Percentiles rank a stretch among this genome's conserved stretches.
phyloP scores from a whole-genome alignment of 2,329 filamentous ascomycete species.

The Fusarium ambrosium region DNA sequence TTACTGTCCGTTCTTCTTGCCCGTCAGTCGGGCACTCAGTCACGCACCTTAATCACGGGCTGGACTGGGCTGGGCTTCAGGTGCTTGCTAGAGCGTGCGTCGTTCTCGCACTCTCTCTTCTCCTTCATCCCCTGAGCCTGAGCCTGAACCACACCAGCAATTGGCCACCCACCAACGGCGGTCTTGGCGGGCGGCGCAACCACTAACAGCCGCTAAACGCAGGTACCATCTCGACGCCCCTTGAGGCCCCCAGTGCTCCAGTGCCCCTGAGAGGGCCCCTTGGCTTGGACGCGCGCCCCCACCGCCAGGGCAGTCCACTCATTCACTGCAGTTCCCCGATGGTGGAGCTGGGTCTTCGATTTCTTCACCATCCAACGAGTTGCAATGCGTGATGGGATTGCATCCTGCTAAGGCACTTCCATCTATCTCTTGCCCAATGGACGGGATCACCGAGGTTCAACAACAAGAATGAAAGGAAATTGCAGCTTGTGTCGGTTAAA shows the following conservation, averaged over 20 bases:
- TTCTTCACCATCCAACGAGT: slow-evolving; percentile 10
- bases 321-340: slow-evolving; percentile 10
- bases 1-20: slow-evolving; percentile 20
- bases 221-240: slow-evolving; percentile 37
- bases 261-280: slow-evolving; percentile 22
- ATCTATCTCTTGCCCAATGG: slow-evolving; percentile 21
- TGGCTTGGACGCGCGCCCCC: slow-evolving; percentile 17
- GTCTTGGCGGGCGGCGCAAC: slow-evolving; percentile 31
- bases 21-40: not conserved
- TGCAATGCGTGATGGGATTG: slow-evolving; percentile 3
- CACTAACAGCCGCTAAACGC: slow-evolving; percentile 39
- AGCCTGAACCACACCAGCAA: slow-evolving; percentile 31
- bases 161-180: slow-evolving; percentile 33
- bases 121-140: slow-evolving; percentile 37
- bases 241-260: slow-evolving; percentile 24
- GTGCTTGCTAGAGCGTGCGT: not conserved
- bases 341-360: not conserved
- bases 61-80: slow-evolving; percentile 5
- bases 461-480: slow-evolving; percentile 4
- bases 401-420: not conserved
- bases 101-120: not conserved
- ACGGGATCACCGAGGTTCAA: not conserved
- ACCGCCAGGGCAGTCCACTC: slow-evolving; percentile 7
- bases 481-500: slow-evolving; percentile 4
- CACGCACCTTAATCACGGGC: slow-evolving; percentile 6